Conservation (phyloP, 179 eudicot species). For the Sideroxylon spinosum region DNA sequence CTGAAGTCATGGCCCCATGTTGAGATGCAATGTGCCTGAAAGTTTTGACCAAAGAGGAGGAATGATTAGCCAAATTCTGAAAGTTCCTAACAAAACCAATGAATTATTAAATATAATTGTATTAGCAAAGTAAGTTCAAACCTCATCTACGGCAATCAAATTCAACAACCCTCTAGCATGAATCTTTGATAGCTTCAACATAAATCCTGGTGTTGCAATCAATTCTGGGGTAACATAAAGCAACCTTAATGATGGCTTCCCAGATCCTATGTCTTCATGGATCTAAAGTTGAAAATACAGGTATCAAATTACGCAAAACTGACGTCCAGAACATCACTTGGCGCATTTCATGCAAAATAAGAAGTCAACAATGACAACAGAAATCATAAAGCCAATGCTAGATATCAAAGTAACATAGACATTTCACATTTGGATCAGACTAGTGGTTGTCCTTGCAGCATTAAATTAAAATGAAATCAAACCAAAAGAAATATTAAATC, state of each 20-base stretch:
- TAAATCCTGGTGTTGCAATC: conserved; percentile 83
- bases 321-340: conserved; percentile 11
- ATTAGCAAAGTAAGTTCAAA: conserved; percentile 20
- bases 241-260: conserved; percentile 75
- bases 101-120: neutral
- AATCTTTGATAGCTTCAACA: conserved; percentile 64
- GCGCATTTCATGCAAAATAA: conserved; percentile 7
- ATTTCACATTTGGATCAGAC: neutral
- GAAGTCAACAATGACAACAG: conserved; percentile 9
- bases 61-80: conserved; percentile 8
- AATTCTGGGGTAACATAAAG: conserved; percentile 93
- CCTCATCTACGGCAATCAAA: conserved; percentile 96
- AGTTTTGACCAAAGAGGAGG: conserved; percentile 18
- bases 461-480: conserved; percentile 1
- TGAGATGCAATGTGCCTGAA: conserved; percentile 95
- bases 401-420: neutral
- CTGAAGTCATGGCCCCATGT: conserved; percentile 98
- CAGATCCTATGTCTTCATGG: conserved; percentile 79
- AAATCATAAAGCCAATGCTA: neutral
- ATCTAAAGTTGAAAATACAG: conserved; percentile 41
- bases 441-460: neutral
- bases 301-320: conserved; percentile 11
- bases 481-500: neutral
- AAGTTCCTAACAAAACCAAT: conserved; percentile 10
- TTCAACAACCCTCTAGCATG: conserved; percentile 79